Percentiles rank a stretch among this genome's conserved stretches.
Evolutionary conservation across 352 stramenopile genomes (phyloP).

Genomic region (Phytophthora pini): DNA sequence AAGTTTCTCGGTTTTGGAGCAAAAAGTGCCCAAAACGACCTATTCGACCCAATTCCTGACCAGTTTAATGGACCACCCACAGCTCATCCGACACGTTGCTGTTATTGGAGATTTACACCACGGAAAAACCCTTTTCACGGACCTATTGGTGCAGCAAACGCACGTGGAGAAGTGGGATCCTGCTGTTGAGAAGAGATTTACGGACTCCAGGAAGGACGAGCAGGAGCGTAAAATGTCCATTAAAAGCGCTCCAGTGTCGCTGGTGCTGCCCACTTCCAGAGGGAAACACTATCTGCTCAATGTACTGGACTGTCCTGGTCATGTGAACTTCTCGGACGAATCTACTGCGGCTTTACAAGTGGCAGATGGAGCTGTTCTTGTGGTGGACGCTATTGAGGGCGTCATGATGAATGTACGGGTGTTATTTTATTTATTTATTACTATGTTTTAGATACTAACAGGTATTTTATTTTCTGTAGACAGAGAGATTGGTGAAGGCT

Average conservation of each 20-base stretch:
- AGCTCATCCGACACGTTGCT: slow-evolving; percentile 94
- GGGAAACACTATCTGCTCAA: slow-evolving; percentile 98
- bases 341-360: slow-evolving; percentile 93
- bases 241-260: slow-evolving; percentile 96
- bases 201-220: slow-evolving; percentile 97
- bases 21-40: slow-evolving; percentile 78
- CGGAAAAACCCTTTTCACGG: slow-evolving; percentile 94
- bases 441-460: slow-evolving; percentile 2
- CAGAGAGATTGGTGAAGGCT: slow-evolving; percentile 94
- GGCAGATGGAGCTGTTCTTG: slow-evolving; percentile 94
- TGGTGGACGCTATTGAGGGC: slow-evolving; percentile 98
- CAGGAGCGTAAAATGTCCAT: slow-evolving; percentile 97
- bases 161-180: slow-evolving; percentile 86
- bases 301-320: slow-evolving; percentile 96
- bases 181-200: slow-evolving; percentile 89
- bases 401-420: slow-evolving; percentile 94
- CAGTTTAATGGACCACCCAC: slow-evolving; percentile 90
- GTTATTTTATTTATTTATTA: slow-evolving; percentile 12
- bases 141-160: slow-evolving; percentile 93
- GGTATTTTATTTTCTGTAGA: slow-evolving; percentile 57
- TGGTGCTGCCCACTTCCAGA: slow-evolving; percentile 93
- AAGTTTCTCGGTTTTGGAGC: slow-evolving; percentile 91
- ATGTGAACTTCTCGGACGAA: slow-evolving; percentile 98
- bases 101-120: slow-evolving; percentile 98
- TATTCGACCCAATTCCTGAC: slow-evolving; percentile 92